phyloP scores from a whole-genome alignment of 1,284 basidiomycete genomes.

The Trametes hirsuta region DNA sequence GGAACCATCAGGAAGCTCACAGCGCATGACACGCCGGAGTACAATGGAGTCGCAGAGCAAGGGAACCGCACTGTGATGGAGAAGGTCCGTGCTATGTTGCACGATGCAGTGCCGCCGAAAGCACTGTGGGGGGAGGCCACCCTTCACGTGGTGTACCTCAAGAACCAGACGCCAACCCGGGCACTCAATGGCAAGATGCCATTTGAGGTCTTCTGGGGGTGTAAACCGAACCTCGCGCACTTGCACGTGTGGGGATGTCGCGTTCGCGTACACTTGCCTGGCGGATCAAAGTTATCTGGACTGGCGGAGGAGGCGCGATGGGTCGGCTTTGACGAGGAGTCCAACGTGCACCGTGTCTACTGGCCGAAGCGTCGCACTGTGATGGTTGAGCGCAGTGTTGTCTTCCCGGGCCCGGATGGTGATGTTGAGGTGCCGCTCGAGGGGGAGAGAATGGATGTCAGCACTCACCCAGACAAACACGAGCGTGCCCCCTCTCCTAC shows the following conservation, averaged over 20 bases:
- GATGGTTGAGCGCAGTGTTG: conserved; percentile 39
- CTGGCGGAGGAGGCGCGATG: conserved; percentile 27
- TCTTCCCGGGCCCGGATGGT: conserved; percentile 3
- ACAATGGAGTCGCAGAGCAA: conserved; percentile 43
- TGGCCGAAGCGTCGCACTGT: conserved; percentile 36
- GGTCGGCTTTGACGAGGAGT: conserved; percentile 35
- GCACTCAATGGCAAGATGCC: conserved; percentile 38
- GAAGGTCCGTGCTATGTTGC: conserved; percentile 28
- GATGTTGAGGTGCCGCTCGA: conserved; percentile 6
- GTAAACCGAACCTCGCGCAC: conserved; percentile 33
- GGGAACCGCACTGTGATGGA: conserved; percentile 36
- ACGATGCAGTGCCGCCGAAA: conserved; percentile 31
- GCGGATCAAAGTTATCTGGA: conserved; percentile 33
- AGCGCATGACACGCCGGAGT: conserved; percentile 35
- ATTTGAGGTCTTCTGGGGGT: conserved; percentile 28
- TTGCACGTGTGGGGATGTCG: not conserved
- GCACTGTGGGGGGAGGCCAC: conserved; percentile 45
- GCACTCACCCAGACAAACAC: too few species aligned
- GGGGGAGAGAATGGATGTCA: conserved; percentile 4
- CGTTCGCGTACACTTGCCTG: conserved; percentile 9
- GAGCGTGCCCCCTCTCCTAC: too few species aligned
- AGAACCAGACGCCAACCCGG: conserved; percentile 35
- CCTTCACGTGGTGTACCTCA: conserved; percentile 36
- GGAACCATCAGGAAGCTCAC: conserved; percentile 15
- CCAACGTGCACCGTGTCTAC: conserved; percentile 39